Evolutionary conservation across 225 moss, liverwort and hornwort species (phyloP).

Genomic region (Bryum argenteum): DNA sequence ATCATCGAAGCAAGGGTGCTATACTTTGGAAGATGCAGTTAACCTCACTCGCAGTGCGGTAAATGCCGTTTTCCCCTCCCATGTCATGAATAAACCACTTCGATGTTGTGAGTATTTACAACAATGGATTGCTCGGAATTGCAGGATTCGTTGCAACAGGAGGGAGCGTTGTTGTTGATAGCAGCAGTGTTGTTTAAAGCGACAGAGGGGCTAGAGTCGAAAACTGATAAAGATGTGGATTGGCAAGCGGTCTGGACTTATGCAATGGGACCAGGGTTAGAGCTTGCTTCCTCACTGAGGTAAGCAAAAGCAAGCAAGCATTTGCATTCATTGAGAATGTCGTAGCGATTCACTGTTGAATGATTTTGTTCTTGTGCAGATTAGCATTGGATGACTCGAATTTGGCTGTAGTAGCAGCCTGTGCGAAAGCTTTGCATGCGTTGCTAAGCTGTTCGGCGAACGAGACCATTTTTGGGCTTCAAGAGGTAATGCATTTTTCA

Average conservation of each 20-base stretch:
- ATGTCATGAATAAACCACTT: no score
- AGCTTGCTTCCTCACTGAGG: constrained; percentile 44
- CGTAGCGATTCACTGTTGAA: no score
- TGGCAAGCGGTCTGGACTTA: constrained; percentile 59
- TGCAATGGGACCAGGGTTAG: constrained; percentile 45
- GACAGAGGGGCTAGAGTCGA: constrained; percentile 29
- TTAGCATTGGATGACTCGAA: constrained; percentile 37
- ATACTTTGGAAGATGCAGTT: constrained; percentile 42
- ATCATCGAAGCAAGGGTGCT: constrained; percentile 28
- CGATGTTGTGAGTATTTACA: neutral
- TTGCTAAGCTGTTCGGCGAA: constrained; percentile 56
- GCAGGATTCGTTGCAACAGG: constrained; percentile 39
- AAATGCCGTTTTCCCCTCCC: neutral
- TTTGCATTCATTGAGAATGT: no score
- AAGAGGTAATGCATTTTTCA: constrained; percentile 40
- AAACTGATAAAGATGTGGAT: constrained; percentile 33
- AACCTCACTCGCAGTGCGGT: constrained; percentile 30
- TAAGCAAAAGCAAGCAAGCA: constrained; percentile 7
- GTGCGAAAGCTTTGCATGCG: constrained; percentile 42
- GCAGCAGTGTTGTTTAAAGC: constrained; percentile 47
- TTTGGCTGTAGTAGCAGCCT: constrained; percentile 33
- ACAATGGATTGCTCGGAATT: neutral
- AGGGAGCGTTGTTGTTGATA: constrained; percentile 43
- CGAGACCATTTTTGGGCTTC: constrained; percentile 41
- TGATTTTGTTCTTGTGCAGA: constrained; percentile 32